Evolutionary conservation across 2,329 filamentous ascomycete genomes (phyloP).

Genomic region (Fusarium virguliforme): DNA sequence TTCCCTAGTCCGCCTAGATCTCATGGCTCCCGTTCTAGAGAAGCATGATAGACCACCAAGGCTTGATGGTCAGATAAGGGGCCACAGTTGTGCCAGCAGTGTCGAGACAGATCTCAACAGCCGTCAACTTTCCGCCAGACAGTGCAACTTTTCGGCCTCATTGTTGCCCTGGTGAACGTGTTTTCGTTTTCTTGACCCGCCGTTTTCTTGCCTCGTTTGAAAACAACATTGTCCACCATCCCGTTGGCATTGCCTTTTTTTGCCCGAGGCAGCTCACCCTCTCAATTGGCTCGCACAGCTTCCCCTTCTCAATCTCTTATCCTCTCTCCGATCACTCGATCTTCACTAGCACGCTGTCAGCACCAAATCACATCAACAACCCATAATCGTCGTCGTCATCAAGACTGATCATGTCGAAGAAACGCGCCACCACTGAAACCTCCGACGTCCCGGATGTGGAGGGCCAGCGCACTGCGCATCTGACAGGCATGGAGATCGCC

Average conservation of each 20-base stretch:
- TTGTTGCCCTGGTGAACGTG: slow-evolving; percentile 12
- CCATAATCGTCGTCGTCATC: background rate
- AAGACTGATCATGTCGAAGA: background rate
- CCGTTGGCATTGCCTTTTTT: background rate
- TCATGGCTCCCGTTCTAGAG: background rate
- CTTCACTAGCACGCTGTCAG: background rate
- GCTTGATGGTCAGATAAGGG: background rate
- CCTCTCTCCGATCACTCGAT: background rate
- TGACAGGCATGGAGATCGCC: slow-evolving; percentile 51
- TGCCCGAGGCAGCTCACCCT: background rate
- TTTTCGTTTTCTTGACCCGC: background rate
- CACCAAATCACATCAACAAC: slow-evolving; percentile 1
- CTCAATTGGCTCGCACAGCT: background rate
- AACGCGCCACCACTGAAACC: slow-evolving; percentile 7
- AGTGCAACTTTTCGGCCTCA: background rate
- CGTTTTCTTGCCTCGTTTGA: background rate
- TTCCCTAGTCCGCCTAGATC: background rate
- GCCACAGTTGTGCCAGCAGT: background rate
- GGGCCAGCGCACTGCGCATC: slow-evolving; percentile 11
- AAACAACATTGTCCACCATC: slow-evolving; percentile 6
- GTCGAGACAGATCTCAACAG: background rate
- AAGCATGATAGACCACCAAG: background rate
- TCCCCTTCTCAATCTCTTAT: slow-evolving; percentile 5
- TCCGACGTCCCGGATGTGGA: slow-evolving; percentile 15
- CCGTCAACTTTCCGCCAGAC: slow-evolving; percentile 14